Base-by-base conservation (phyloP, 208 protist genomes). In the Porcisia deanei region DNA sequence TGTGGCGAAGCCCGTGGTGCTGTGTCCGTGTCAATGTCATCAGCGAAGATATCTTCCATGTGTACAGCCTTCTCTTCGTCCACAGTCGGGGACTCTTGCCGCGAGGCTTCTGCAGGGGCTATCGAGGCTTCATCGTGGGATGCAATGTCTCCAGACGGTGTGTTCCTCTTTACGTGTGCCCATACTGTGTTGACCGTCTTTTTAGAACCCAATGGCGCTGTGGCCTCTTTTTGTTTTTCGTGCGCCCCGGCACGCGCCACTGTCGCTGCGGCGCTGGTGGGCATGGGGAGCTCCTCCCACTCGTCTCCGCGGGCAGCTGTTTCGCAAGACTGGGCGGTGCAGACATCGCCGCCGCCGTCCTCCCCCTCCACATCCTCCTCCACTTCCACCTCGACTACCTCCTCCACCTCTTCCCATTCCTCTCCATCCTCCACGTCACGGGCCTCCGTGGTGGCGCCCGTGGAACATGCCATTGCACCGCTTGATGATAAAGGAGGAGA, bases 351-450 rank as follows among this genome's bases (percentile, higher is more conserved):
- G 22, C 66, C 66, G 72, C 60, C 37, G 41, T 49, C 60, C 14
- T 20, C 60, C 37, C 47, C 47, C n/a, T 55, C 60, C 25, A 43
- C 72, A 14, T 25, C 49, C n/a, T 59, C 72, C 30, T 45, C 75
- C 25, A 54, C 65, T 53, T 71, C 79, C 34, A 72, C 80, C 57
- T 69, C 73, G 39, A 76, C 70, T n/a, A 73, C 79, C 25, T 73
- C 64, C 70, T 84, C 80, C 22, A 64, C 69, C 70, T 76, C 73
- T 22, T 72, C 75, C 30, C 25, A 64, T 7, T 34, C 77, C 14
- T 59, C 53, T 14, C 43, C 52, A 22, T 63, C 67, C 16, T 10
- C 37, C 55, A 22, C 20, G 68, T 61, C 37, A 34, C 25, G 30
- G 2, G 52, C 22, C 57, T 25, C 39, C 12, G 34, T 37, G 47